phyloP scores from a whole-genome alignment of 257 asterid species.

The Solanum raphanifolium region DNA sequence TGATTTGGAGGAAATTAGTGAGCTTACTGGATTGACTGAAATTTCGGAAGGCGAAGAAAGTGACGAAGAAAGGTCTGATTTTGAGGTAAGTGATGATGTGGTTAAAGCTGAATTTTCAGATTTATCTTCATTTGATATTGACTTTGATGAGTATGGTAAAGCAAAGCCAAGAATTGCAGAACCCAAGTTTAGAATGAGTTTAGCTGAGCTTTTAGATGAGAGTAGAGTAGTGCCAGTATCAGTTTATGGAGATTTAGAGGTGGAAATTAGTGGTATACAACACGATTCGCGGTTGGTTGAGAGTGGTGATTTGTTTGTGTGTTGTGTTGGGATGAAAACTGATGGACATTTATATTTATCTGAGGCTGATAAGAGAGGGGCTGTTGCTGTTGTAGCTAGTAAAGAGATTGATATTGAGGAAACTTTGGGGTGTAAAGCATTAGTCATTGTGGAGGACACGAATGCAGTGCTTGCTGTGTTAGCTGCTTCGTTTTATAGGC shows the following conservation, averaged over 20 bases:
- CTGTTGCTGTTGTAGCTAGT: slow-evolving; percentile 87
- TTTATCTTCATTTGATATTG: slow-evolving; percentile 53
- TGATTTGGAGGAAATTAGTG: slow-evolving; percentile 87
- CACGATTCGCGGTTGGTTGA: slow-evolving; percentile 84
- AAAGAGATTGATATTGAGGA: slow-evolving; percentile 78
- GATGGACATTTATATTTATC: slow-evolving; percentile 67
- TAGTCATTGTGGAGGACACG: slow-evolving; percentile 85
- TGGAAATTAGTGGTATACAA: slow-evolving; percentile 67
- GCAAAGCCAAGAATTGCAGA: slow-evolving; percentile 57
- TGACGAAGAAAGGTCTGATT: slow-evolving; percentile 40
- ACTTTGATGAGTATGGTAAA: slow-evolving; percentile 69
- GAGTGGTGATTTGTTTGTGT: slow-evolving; percentile 81
- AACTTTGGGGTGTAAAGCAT: slow-evolving; percentile 80
- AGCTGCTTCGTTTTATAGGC: slow-evolving; percentile 69
- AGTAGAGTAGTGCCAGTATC: slow-evolving; percentile 78
- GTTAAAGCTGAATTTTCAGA: slow-evolving; percentile 18
- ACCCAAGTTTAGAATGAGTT: slow-evolving; percentile 71
- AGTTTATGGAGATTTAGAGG: slow-evolving; percentile 71
- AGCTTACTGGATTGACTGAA: slow-evolving; percentile 52
- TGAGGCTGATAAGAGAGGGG: slow-evolving; percentile 96
- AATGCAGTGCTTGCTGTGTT: slow-evolving; percentile 55
- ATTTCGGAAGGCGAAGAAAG: slow-evolving; percentile 30
- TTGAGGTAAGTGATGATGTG: slow-evolving; percentile 44
- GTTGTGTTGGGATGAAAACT: slow-evolving; percentile 58
- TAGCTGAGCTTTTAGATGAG: slow-evolving; percentile 90